Conservation (phyloP, 495 filamentous ascomycete genomes). For the Clohesyomyces aquaticus region DNA sequence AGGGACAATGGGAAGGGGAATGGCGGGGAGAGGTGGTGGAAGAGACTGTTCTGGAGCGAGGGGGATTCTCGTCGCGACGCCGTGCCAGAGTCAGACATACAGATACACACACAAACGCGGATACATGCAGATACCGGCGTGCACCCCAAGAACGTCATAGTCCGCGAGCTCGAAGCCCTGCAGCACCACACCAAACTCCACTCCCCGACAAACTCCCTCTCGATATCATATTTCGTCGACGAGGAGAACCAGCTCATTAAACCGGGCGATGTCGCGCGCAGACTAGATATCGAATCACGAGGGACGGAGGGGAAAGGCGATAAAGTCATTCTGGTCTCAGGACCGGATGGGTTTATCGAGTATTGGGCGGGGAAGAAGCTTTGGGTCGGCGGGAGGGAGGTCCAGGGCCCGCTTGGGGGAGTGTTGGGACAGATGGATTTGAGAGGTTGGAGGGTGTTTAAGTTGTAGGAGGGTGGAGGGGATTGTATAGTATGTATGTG, state of each 20-base stretch:
- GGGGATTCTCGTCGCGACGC: too few species aligned
- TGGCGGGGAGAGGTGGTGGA: slow-evolving; percentile 30
- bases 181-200: slow-evolving; percentile 56
- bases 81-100: slow-evolving; percentile 22
- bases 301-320: slow-evolving; percentile 23
- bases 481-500: too few species aligned
- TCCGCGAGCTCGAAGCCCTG: slow-evolving; percentile 64
- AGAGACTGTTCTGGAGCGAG: slow-evolving; percentile 26
- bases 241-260: slow-evolving; percentile 70
- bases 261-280: slow-evolving; percentile 51
- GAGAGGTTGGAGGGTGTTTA: slow-evolving; percentile 64
- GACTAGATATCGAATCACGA: slow-evolving; percentile 19
- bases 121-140: not conserved
- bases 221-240: slow-evolving; percentile 75
- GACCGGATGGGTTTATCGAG: slow-evolving; percentile 85
- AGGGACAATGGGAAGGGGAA: too few species aligned
- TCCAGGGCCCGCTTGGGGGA: slow-evolving; percentile 64
- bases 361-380: slow-evolving; percentile 77
- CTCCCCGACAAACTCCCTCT: slow-evolving; percentile 53
- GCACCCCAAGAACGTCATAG: slow-evolving; percentile 49
- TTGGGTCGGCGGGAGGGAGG: slow-evolving; percentile 71
- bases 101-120: not conserved
- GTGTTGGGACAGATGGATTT: slow-evolving; percentile 58
- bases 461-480: slow-evolving; percentile 54
- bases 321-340: slow-evolving; percentile 77